Evolutionary conservation across 441 rosid genomes (phyloP).

Genomic region (Oxalis stricta): DNA sequence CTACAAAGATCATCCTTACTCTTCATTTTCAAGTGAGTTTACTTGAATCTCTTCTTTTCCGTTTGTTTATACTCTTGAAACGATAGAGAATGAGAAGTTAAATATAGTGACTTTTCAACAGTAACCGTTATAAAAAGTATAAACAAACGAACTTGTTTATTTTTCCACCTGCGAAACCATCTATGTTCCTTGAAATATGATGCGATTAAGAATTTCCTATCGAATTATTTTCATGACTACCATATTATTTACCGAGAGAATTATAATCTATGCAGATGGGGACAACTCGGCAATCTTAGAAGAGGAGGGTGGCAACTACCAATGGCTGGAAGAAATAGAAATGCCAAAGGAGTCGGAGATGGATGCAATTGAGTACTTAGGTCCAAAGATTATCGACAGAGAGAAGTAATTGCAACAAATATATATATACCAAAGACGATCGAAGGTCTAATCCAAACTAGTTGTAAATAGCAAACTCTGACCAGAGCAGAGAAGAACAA

Average conservation of each 20-base stretch:
- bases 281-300: constrained; percentile 3
- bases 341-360: constrained; percentile 35
- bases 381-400: constrained; percentile 31
- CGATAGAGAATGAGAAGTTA: not conserved
- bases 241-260: not conserved
- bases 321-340: constrained; percentile 50
- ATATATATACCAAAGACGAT: too few species aligned
- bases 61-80: not conserved
- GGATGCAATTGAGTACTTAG: constrained; percentile 37
- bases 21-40: constrained; percentile 21
- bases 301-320: constrained; percentile 16
- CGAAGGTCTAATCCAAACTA: too few species aligned
- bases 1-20: constrained; percentile 20
- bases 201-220: too few species aligned
- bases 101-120: too few species aligned
- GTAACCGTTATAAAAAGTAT: too few species aligned
- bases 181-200: too few species aligned
- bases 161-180: too few species aligned
- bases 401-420: not conserved
- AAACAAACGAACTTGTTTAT: too few species aligned
- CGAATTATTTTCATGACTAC: not conserved
- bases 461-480: too few species aligned
- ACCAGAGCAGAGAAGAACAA: too few species aligned
- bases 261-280: constrained; percentile 18
- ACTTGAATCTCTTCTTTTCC: not conserved